Conservation (phyloP, 768 basidiomycete genomes). For the Lyophyllum decastes region DNA sequence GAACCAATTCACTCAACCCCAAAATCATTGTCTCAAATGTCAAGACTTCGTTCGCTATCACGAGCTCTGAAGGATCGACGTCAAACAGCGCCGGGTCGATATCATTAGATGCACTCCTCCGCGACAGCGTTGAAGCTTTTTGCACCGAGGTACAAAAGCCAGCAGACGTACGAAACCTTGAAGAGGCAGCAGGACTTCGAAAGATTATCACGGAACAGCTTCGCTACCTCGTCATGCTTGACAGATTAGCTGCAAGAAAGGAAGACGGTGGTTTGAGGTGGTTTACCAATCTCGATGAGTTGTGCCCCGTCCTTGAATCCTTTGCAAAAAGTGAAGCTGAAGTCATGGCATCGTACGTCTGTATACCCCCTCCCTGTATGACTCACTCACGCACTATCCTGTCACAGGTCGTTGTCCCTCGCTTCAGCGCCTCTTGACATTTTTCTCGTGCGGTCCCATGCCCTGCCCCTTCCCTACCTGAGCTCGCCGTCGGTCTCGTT, state of each 20-base stretch:
- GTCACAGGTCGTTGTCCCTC: constrained; percentile 38
- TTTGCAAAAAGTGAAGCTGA: constrained; percentile 57
- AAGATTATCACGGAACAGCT: constrained; percentile 54
- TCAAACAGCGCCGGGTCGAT: constrained; percentile 51
- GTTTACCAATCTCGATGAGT: constrained; percentile 68
- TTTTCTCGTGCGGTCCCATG: constrained; percentile 63
- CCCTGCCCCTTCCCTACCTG: constrained; percentile 74
- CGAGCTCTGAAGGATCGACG: constrained; percentile 37
- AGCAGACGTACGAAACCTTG: constrained; percentile 48
- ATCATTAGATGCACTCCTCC: constrained; percentile 66
- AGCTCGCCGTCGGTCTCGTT: constrained; percentile 70
- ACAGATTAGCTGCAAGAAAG: constrained; percentile 61
- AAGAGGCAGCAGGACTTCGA: constrained; percentile 53
- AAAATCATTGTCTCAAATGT: constrained; percentile 51
- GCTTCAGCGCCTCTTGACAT: constrained; percentile 65
- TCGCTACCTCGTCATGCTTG: constrained; percentile 71
- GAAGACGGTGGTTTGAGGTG: constrained; percentile 69
- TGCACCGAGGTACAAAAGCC: constrained; percentile 60
- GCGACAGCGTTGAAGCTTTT: constrained; percentile 55
- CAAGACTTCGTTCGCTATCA: constrained; percentile 74
- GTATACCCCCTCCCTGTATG: background rate
- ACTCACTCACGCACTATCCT: background rate
- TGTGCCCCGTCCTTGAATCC: constrained; percentile 48
- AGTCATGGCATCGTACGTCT: constrained; percentile 52
- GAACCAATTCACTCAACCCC: constrained; percentile 34